A percentile compares a stretch with the other conserved stretches of the same genome.
phyloP scores from a whole-genome alignment of 2,329 filamentous ascomycete genomes.

The Aspergillus jensenii region DNA sequence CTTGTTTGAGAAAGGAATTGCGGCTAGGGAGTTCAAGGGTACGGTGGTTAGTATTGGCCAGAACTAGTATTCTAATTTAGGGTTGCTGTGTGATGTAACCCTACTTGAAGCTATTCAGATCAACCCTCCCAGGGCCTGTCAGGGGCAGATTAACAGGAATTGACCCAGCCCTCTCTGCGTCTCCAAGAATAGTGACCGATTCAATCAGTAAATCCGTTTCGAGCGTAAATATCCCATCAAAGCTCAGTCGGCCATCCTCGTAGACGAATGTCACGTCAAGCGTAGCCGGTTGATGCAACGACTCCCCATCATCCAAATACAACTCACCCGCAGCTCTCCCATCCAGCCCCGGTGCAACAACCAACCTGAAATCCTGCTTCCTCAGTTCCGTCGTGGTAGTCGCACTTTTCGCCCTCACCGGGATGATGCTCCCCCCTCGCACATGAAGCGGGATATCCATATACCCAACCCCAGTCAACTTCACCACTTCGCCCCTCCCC shows the following conservation, averaged over 20 bases:
- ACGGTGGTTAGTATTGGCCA: slow-evolving; percentile 29
- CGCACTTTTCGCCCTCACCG: slow-evolving; percentile 52
- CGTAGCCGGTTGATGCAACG: not conserved
- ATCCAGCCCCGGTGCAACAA: slow-evolving; percentile 64
- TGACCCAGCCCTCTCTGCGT: not conserved
- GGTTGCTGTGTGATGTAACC: not conserved
- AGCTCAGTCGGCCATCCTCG: not conserved
- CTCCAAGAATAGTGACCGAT: not conserved
- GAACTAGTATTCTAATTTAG: not conserved
- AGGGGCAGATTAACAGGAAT: not conserved
- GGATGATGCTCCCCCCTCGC: slow-evolving; percentile 62
- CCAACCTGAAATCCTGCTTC: slow-evolving; percentile 66
- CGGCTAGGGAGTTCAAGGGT: slow-evolving; percentile 39
- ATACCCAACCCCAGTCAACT: slow-evolving; percentile 45
- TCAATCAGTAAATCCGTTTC: not conserved
- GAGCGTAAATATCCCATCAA: not conserved
- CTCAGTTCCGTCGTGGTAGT: slow-evolving; percentile 62
- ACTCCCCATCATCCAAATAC: slow-evolving; percentile 2
- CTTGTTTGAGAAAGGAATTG: slow-evolving; percentile 24
- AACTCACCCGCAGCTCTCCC: slow-evolving; percentile 54
- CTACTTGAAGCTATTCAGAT: not conserved
- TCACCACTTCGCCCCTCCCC: slow-evolving; percentile 48
- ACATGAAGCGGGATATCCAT: slow-evolving; percentile 63
- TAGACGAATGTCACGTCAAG: not conserved
- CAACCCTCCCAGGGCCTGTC: not conserved